Conservation (phyloP, 192 early-diverging fungal genomes). For the Entrophospora sp. region DNA sequence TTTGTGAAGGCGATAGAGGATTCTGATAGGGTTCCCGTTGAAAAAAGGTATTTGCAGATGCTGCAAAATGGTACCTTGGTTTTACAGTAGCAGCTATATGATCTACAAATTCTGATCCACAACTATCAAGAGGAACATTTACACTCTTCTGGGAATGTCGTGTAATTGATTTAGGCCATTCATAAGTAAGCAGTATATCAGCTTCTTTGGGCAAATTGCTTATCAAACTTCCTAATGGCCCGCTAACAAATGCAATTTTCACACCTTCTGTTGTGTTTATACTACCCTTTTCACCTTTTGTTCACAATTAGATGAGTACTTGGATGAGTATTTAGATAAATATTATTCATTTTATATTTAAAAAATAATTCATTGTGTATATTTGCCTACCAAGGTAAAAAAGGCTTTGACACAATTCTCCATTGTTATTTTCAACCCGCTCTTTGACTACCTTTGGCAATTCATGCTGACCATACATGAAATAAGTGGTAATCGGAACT, state of each 20-base stretch:
- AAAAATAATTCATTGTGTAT: not conserved
- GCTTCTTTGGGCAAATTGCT: conserved; percentile 32
- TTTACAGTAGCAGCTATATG: conserved; percentile 39
- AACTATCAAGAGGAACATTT: not conserved
- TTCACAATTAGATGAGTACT: not conserved
- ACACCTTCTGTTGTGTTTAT: conserved; percentile 51
- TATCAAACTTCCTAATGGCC: conserved; percentile 25
- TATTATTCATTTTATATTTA: not conserved
- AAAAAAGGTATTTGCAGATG: conserved; percentile 57
- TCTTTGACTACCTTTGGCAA: conserved; percentile 49
- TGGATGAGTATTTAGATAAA: not conserved
- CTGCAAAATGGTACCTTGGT: conserved; percentile 87
- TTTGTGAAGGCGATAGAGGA: conserved; percentile 22
- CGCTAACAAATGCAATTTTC: conserved; percentile 54
- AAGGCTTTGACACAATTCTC: conserved; percentile 72
- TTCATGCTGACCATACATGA: conserved; percentile 55
- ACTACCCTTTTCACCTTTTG: conserved; percentile 26
- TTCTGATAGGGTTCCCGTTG: conserved; percentile 81
- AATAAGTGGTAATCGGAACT: conserved; percentile 70
- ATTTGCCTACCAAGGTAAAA: conserved; percentile 50
- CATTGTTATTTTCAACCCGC: conserved; percentile 43
- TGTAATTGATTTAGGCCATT: conserved; percentile 56
- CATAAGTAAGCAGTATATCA: conserved; percentile 76
- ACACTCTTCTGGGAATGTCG: not conserved
- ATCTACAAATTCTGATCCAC: conserved; percentile 32